These are phyloP conservation scores for Cytospora mali DNA, from an alignment of 2,329 filamentous ascomycete species.

Conservation along the genomic window DNA sequence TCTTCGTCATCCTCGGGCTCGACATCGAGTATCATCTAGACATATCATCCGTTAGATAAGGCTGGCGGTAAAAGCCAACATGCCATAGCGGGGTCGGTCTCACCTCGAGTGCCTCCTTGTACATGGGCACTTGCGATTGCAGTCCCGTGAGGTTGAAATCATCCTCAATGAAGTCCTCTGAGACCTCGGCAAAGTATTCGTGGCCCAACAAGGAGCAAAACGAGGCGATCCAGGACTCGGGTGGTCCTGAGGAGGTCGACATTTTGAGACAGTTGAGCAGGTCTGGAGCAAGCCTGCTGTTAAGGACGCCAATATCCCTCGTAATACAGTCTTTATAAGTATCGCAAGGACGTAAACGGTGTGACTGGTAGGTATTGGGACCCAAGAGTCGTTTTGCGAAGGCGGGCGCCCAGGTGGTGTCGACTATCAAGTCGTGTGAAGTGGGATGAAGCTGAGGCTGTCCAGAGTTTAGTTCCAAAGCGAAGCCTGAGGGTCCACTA, in stretches of 20 bases:
- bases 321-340: background rate
- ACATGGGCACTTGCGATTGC: constrained; percentile 95
- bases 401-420: background rate
- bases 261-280: constrained; percentile 41
- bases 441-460: constrained; percentile 18
- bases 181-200: constrained; percentile 98
- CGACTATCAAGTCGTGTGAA: background rate
- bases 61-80: constrained; percentile 29
- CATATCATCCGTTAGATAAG: constrained; percentile 7
- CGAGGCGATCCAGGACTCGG: constrained; percentile 96
- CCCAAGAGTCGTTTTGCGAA: background rate
- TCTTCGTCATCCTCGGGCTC: constrained; percentile 95
- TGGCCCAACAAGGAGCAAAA: constrained; percentile 95
- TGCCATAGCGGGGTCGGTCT: background rate
- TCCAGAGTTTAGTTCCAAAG: constrained; percentile 7
- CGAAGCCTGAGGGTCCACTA: background rate
- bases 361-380: background rate
- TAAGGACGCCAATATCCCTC: background rate
- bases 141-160: constrained; percentile 98
- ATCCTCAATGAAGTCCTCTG: constrained; percentile 99
- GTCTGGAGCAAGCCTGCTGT: background rate
- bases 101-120: constrained; percentile 94
- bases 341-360: constrained; percentile 5
- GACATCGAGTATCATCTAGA: constrained; percentile 92
- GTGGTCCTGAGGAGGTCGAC: constrained; percentile 63